These are phyloP conservation scores for Coelastrella sp. DNA, from an alignment of 139 green algal species.

Conservation along the genomic window DNA sequence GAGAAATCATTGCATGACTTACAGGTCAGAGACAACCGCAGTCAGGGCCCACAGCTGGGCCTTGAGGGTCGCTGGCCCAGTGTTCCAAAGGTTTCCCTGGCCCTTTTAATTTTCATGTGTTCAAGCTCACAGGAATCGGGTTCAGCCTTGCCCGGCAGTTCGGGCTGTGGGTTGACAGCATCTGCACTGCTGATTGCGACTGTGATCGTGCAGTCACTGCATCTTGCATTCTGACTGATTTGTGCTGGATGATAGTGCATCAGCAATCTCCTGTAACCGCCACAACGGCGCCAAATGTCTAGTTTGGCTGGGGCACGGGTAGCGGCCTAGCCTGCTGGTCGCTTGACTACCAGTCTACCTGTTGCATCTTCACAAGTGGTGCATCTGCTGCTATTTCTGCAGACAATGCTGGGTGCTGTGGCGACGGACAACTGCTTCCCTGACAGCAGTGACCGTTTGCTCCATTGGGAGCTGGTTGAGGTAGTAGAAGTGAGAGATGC, in stretches of 20 bases:
- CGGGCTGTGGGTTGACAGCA: neutral
- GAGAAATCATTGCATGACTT: neutral
- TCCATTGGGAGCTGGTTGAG: neutral
- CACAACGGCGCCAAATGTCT: neutral
- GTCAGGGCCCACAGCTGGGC: neutral
- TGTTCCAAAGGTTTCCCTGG: neutral
- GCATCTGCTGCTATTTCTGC: neutral
- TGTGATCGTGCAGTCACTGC: neutral
- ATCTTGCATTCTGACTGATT: neutral
- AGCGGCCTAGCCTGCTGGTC: neutral
- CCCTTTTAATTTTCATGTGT: neutral
- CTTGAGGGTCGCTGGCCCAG: neutral
- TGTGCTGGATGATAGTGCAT: neutral
- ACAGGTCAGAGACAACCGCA: neutral
- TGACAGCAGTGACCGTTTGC: neutral
- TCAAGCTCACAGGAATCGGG: neutral
- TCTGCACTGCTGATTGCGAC: neutral
- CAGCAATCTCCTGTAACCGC: neutral
- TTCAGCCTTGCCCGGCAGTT: neutral
- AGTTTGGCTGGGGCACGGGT: neutral
- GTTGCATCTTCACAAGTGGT: neutral
- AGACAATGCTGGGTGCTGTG: neutral
- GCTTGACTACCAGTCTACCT: neutral
- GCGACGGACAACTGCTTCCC: neutral
- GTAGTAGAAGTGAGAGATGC: neutral